phyloP scores from a whole-genome alignment of 1,139 yeast genomes.

The Meyerozyma elateridarum region DNA sequence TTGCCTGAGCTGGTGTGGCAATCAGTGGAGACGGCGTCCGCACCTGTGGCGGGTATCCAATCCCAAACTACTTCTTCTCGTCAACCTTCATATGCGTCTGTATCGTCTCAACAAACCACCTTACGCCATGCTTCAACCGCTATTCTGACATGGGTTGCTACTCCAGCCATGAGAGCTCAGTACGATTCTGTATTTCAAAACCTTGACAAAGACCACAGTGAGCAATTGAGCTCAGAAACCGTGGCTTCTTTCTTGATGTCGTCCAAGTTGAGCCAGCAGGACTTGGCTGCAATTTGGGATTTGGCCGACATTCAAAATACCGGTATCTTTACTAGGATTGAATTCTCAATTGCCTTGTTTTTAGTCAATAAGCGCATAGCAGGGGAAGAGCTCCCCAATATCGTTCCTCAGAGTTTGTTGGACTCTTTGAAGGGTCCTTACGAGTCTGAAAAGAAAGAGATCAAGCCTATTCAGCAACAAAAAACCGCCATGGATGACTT shows the following conservation, averaged over 20 bases:
- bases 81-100: slow-evolving; percentile 42
- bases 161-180: slow-evolving; percentile 67
- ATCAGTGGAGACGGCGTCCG: slow-evolving; percentile 25
- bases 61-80: too few species aligned
- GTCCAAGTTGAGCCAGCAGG: slow-evolving; percentile 80
- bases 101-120: slow-evolving; percentile 47
- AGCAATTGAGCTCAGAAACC: slow-evolving; percentile 67
- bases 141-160: slow-evolving; percentile 57
- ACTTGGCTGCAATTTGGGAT: slow-evolving; percentile 91
- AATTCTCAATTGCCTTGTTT: slow-evolving; percentile 91
- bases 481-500: slow-evolving; percentile 66
- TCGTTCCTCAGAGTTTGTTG: slow-evolving; percentile 53
- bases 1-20: slow-evolving; percentile 70
- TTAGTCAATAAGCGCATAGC: slow-evolving; percentile 79
- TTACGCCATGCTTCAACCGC: slow-evolving; percentile 26
- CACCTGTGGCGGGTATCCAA: slow-evolving; percentile 4
- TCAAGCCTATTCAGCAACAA: slow-evolving; percentile 17
- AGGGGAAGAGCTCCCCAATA: slow-evolving; percentile 73
- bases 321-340: slow-evolving; percentile 74
- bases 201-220: slow-evolving; percentile 62
- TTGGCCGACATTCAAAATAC: slow-evolving; percentile 85
- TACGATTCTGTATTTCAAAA: slow-evolving; percentile 75
- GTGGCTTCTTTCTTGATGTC: slow-evolving; percentile 88
- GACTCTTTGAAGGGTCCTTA: slow-evolving; percentile 24
- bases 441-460: slow-evolving; percentile 10